Conservation (phyloP, 768 basidiomycete species). For the Leucosporidium creatinivorum region DNA sequence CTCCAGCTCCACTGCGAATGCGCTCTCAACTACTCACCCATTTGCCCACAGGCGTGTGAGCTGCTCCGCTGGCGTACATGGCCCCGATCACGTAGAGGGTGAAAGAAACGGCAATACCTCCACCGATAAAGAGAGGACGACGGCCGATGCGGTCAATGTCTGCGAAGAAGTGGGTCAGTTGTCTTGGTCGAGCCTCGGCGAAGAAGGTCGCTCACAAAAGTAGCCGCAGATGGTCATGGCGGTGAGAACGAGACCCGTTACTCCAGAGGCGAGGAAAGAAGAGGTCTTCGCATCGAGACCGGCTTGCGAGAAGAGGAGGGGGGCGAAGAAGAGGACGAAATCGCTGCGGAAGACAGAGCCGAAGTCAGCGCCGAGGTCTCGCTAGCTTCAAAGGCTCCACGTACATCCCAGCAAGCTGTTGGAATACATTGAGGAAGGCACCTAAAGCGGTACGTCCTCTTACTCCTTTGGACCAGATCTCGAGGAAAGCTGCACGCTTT, state of each 20-base stretch:
- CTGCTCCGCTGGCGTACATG: conserved; percentile 44
- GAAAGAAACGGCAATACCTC: conserved; percentile 45
- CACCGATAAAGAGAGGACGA: conserved; percentile 46
- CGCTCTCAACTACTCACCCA: no score
- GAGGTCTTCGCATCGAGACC: conserved; percentile 50
- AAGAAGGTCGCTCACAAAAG: conserved; percentile 41
- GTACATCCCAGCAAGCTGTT: conserved; percentile 38
- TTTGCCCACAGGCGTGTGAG: conserved; percentile 1
- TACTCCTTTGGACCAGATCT: conserved; percentile 33
- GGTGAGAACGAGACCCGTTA: conserved; percentile 49
- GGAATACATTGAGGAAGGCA: conserved; percentile 40
- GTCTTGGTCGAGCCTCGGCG: conserved; percentile 38
- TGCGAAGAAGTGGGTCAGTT: conserved; percentile 40
- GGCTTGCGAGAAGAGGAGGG: conserved; percentile 47
- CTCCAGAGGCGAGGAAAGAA: conserved; percentile 51
- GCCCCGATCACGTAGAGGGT: conserved; percentile 47
- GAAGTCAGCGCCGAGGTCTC: conserved; percentile 36
- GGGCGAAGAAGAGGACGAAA: conserved; percentile 40
- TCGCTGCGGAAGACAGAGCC: neutral
- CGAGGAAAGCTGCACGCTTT: conserved; percentile 28
- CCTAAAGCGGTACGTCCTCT: conserved; percentile 44
- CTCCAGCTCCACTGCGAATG: no score
- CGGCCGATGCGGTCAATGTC: conserved; percentile 38
- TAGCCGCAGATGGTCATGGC: conserved; percentile 11
- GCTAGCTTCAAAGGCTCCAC: conserved; percentile 39